Conservation (phyloP, 371 early-diverging fungal genomes). For the Funneliformis caledonium region DNA sequence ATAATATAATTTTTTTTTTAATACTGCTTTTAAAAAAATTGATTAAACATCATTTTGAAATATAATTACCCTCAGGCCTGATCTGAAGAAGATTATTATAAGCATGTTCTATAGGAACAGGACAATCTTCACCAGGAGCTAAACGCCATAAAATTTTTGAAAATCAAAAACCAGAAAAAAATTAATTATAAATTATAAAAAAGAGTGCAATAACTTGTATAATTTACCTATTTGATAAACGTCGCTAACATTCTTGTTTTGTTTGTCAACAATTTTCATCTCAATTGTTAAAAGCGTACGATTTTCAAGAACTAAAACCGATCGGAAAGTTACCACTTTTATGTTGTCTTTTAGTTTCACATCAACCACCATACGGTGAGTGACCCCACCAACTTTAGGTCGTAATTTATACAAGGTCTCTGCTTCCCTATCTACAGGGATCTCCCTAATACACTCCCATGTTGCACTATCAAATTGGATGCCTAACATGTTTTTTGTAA, state of each 20-base stretch:
- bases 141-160: slow-evolving; percentile 35
- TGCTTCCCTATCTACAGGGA: slow-evolving; percentile 90
- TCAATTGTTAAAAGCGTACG: slow-evolving; percentile 80
- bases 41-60: no score
- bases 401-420: slow-evolving; percentile 74
- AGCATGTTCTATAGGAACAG: slow-evolving; percentile 86
- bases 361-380: slow-evolving; percentile 87
- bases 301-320: slow-evolving; percentile 83
- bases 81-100: slow-evolving; percentile 79
- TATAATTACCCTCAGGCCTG: slow-evolving; percentile 73
- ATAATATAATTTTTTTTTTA: neutral
- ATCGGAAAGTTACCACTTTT: slow-evolving; percentile 92
- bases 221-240: slow-evolving; percentile 57
- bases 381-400: slow-evolving; percentile 77
- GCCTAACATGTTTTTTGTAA: slow-evolving; percentile 73
- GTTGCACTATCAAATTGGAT: slow-evolving; percentile 84
- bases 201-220: neutral
- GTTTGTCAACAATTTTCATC: slow-evolving; percentile 72
- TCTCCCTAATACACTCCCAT: slow-evolving; percentile 90
- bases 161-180: neutral
- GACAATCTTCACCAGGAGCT: slow-evolving; percentile 80
- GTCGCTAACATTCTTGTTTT: slow-evolving; percentile 58
- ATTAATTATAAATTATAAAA: neutral
- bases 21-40: no score
- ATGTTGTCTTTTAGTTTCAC: slow-evolving; percentile 83